Base-by-base conservation (phyloP, 2,329 filamentous ascomycete genomes). In the Hypoxylon rubiginosum region DNA sequence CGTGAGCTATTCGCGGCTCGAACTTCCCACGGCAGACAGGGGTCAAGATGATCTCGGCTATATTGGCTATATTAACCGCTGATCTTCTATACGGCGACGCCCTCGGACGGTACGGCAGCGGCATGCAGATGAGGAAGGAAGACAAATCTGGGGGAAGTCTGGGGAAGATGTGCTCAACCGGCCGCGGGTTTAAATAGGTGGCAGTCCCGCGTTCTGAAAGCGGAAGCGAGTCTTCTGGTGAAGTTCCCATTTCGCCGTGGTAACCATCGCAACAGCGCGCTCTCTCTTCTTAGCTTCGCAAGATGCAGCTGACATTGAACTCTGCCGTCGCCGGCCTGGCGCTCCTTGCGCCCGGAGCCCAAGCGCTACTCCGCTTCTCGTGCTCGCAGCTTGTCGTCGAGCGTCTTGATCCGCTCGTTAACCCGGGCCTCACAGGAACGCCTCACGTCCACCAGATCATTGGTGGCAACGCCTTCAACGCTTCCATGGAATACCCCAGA, bases 401-500 rank as follows among this genome's bases (percentile, higher is more conserved):
- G 59, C 71, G 72, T 51, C 57, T 72, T 2, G 73, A 74, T 57
- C 73, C 73, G 7, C 61, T 73, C 5, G 73, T 73, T 10, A 56
- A 66, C 48, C 73, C 73, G 13, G 85, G 84, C 3, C 60, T 63
- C 1, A 79, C 83, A 9, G 83, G 84, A 7, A 80, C 84, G 5
- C 74, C 76, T 19, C 86, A 88, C 75, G 80, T 86, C 7, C 86
- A 88, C 73, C 85, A 83, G 39, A 82, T 88, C 63, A 81, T 84
- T 66, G 85, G 87, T 62, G 79, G 78, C 8, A 79, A 81, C 62
- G 75, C 79, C 4, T 80, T 81, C 74, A 79, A 79, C 36, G 17
- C 49, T 24, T 67, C 65, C 6, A 71, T 71, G 67, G 70, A 69
- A 10, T 67, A 67, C 41, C 65, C 60, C 8, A 43, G 48, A 7